These are phyloP conservation scores for Boechera retrofracta DNA, from an alignment of 345 rosid species.

Conservation along the genomic window DNA sequence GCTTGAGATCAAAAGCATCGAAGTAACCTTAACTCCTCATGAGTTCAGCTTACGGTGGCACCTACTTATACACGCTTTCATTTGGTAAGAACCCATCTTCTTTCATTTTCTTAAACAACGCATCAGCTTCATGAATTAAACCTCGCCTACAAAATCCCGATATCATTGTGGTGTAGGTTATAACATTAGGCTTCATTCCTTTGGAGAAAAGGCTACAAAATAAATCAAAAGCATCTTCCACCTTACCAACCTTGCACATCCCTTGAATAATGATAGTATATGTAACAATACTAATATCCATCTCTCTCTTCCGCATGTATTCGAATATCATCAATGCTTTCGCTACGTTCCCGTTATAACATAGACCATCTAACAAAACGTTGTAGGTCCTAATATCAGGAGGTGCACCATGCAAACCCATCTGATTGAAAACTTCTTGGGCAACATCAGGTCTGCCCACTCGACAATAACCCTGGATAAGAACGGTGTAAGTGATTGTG, in stretches of 20 bases:
- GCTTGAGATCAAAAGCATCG: constrained; percentile 25
- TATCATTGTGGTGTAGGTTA: constrained; percentile 45
- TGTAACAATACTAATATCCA: constrained; percentile 39
- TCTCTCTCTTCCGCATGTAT: constrained; percentile 28
- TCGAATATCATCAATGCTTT: constrained; percentile 33
- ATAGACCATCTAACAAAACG: constrained; percentile 41
- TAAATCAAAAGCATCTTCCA: constrained; percentile 46
- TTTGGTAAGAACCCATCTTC: constrained; percentile 41
- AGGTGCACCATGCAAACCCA: constrained; percentile 28
- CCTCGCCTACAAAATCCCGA: constrained; percentile 47
- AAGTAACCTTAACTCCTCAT: constrained; percentile 15
- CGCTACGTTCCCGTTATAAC: constrained; percentile 26
- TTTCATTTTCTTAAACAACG: constrained; percentile 45
- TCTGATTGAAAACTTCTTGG: constrained; percentile 31
- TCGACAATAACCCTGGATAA: constrained; percentile 37
- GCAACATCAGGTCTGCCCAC: constrained; percentile 35
- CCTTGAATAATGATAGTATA: constrained; percentile 49
- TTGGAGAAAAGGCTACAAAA: constrained; percentile 40
- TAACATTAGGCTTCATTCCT: constrained; percentile 50
- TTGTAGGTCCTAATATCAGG: constrained; percentile 40
- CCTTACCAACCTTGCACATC: constrained; percentile 49
- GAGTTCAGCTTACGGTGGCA: background rate
- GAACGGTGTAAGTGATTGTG: constrained; percentile 37
- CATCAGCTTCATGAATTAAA: constrained; percentile 44
- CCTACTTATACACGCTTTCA: constrained; percentile 22